Evolutionary conservation across 805 yeast species (phyloP), one percentile per base, ranked within the genome.

Genomic region (Suhomyces tanzawaensis): DNA sequence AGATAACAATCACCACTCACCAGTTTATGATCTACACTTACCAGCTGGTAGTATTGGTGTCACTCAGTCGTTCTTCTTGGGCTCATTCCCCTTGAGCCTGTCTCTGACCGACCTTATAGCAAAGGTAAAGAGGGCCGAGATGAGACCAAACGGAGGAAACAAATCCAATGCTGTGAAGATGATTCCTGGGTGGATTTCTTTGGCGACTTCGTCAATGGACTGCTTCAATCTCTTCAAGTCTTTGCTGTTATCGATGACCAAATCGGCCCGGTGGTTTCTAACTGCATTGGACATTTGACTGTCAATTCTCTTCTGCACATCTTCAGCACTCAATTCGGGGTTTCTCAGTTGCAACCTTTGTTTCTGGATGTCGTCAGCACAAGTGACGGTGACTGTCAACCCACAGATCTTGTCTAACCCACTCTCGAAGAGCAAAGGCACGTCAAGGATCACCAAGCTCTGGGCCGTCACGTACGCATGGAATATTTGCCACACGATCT

Each of bases 391-490:
- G 3, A 91, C 58, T 0, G 82, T 75, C 7, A 67, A 55, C 0
- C 93, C 95, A 56, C 98, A 91, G 17, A 82, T 62, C 32, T 56
- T 50, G 53, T 87, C 80, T 48, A 91, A 66, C 1, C 79, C 77
- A 24, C 88, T 74, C 58, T 93, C 99, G 59, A 86, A 93, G 14
- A 93, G 64, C 26, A 93, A 65, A 1, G 99, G 99, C 2, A 95
- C 91, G 53, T 93, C 99, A 34, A 93, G 60, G 0, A 93, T 64
- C 3, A 88, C 89, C 53, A 88, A 49, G 11, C 69, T 58, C 30
- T 77, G 55, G 11, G 87, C 78, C 7, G 57, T 45, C 11, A 87
- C 21, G 72, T 89, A 93, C 13, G 77, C 76, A 36, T 47, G 41
- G 2, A 82, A 25, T 1, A 87, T 63, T 48, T 75, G 76, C 60